Evolutionary conservation across 345 rosid genomes (phyloP), one percentile per base, ranked within the genome.

Genomic region (Lenwebbia sp.): DNA sequence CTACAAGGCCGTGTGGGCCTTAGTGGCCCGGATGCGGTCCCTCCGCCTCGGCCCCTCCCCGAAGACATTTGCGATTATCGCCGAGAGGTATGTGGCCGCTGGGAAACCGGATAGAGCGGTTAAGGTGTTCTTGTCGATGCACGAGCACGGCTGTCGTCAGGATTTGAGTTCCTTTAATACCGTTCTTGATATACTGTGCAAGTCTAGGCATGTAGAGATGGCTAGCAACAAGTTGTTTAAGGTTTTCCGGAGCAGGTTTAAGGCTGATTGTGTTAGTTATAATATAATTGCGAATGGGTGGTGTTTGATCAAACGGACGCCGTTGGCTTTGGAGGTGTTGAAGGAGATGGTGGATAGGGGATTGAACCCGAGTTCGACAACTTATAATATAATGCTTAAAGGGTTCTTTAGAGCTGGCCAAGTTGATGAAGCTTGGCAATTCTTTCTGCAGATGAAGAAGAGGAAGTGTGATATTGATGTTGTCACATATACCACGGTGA

Each of bases 361-460:
- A 26, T 84, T 96, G 65, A 83, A 51, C 41, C 98, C 98, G 6
- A 94, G 86, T 87, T 86, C 95, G 87, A 92, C 90, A 0, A 94
- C 95, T 44, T 95, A 93, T 83, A 97, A 97, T 87, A 93, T 92
- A 47, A 85, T 97, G 90, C 96, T 96, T 51, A 93, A 93, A 87
- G 99, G 99, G 14, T 97, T 92, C 85, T 93, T 97, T 82, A 89
- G 93, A 85, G 93, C 97, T 19, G 94, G 97, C 33, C 98, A 97
- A 90, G 88, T 93, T 84, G 89, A 94, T 33, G 96, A 96, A 57
- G 99, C 92, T 75, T 95, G 97, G 98, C 86, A 89, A 50, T 96
- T 96, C 87, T 96, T 97, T 86, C 89, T 93, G 91, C 94, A 96
- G 92, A 97, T 97, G 98, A 96, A 96, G 91, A 96, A 87, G 91